Percentiles rank a stretch among this genome's conserved stretches.
These are phyloP conservation scores for Yamadazyma sp. DNA, from an alignment of 1,139 yeast genomes.

Conservation along the genomic window DNA sequence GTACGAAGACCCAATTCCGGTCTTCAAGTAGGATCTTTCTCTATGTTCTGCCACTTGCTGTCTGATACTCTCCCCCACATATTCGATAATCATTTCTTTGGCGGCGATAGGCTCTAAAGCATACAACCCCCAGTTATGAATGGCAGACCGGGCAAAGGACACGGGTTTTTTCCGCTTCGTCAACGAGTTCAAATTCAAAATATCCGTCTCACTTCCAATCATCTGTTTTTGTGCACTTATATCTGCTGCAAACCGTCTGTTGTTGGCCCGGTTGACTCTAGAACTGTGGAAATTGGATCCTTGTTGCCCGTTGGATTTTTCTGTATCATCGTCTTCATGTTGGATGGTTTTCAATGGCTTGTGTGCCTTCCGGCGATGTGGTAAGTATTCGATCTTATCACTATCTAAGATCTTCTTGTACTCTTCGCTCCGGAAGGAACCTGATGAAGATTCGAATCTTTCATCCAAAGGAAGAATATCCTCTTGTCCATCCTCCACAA, in stretches of 20 bases:
- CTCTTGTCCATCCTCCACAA: constrained; percentile 27
- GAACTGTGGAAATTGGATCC: constrained; percentile 54
- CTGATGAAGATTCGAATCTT: constrained; percentile 48
- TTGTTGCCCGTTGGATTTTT: constrained; percentile 21
- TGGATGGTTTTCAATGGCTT: constrained; percentile 55
- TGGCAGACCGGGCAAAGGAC: constrained; percentile 92
- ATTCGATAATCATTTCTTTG: constrained; percentile 95
- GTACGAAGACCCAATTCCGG: constrained; percentile 95
- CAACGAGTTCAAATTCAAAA: constrained; percentile 71
- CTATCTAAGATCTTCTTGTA: constrained; percentile 72
- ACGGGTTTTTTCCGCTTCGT: constrained; percentile 92
- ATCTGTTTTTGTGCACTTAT: constrained; percentile 78
- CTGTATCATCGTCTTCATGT: constrained; percentile 50
- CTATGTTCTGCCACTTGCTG: constrained; percentile 95
- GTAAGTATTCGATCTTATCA: constrained; percentile 72
- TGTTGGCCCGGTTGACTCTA: constrained; percentile 84
- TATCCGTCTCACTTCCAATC: constrained; percentile 80
- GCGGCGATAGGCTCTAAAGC: constrained; percentile 94
- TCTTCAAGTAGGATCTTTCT: constrained; percentile 79
- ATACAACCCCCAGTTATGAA: constrained; percentile 97
- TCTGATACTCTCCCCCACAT: constrained; percentile 94
- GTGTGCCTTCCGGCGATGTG: constrained; percentile 63
- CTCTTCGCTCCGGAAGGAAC: constrained; percentile 75
- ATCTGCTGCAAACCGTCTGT: constrained; percentile 89
- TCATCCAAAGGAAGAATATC: constrained; percentile 27